phyloP scores from a whole-genome alignment of 192 early-diverging fungal genomes.

The Coemansia sp. region DNA sequence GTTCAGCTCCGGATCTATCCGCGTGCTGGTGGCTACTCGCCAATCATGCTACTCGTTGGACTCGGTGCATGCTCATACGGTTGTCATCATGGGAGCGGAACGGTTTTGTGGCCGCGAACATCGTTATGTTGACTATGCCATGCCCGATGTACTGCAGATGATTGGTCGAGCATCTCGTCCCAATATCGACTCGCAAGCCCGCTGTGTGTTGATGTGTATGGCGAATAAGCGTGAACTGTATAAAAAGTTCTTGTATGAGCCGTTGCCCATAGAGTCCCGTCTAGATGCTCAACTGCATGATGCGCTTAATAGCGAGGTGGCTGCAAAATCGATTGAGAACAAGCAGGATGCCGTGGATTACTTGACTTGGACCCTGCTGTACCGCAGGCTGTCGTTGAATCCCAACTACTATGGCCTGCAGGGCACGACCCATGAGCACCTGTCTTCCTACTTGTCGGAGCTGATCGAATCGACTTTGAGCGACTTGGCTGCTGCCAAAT shows the following conservation, averaged over 20 bases:
- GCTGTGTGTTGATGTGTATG: slow-evolving; percentile 93
- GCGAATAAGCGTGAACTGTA: slow-evolving; percentile 94
- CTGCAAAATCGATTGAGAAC: slow-evolving; percentile 90
- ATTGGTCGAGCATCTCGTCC: slow-evolving; percentile 78
- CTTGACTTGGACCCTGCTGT: slow-evolving; percentile 97
- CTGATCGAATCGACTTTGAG: slow-evolving; percentile 88
- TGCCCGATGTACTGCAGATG: slow-evolving; percentile 97
- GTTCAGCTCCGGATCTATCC: slow-evolving; percentile 75
- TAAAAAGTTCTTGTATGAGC: slow-evolving; percentile 96
- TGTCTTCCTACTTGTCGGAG: slow-evolving; percentile 92
- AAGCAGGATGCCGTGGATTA: slow-evolving; percentile 99
- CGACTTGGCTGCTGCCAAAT: slow-evolving; percentile 85
- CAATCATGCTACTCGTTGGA: slow-evolving; percentile 92
- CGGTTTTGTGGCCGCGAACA: slow-evolving; percentile 93
- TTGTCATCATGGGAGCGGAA: slow-evolving; percentile 94
- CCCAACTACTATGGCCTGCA: slow-evolving; percentile 95
- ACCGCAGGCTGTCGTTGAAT: slow-evolving; percentile 93
- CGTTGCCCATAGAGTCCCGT: slow-evolving; percentile 92
- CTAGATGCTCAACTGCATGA: slow-evolving; percentile 94
- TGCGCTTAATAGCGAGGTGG: slow-evolving; percentile 96
- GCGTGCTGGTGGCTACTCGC: slow-evolving; percentile 84
- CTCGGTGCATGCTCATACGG: slow-evolving; percentile 71
- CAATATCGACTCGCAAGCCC: slow-evolving; percentile 3
- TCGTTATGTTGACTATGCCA: slow-evolving; percentile 91
- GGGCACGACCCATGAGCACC: slow-evolving; percentile 80